phyloP scores from a whole-genome alignment of 345 rosid genomes.

The Capsella bursapastoris region DNA sequence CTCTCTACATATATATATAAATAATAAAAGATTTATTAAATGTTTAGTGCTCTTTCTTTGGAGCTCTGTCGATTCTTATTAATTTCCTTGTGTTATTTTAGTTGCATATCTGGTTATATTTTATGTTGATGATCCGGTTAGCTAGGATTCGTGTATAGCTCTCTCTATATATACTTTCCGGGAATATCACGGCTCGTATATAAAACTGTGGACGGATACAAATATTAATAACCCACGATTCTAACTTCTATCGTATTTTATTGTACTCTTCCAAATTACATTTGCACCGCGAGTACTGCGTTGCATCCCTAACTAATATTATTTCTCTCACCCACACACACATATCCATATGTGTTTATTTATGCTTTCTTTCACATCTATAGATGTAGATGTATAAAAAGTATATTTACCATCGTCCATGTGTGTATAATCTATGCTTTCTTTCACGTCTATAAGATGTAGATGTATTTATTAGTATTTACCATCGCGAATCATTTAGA shows the following conservation, averaged over 20 bases:
- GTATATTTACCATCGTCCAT: no score
- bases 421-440: not conserved
- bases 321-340: not conserved
- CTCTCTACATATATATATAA: no score
- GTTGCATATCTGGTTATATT: constrained; percentile 39
- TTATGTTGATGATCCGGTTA: constrained; percentile 42
- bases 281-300: constrained; percentile 4
- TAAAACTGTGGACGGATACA: constrained; percentile 22
- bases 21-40: not conserved
- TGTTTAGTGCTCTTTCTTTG: constrained; percentile 46
- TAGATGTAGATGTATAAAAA: no score
- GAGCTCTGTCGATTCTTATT: constrained; percentile 41
- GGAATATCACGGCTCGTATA: constrained; percentile 39
- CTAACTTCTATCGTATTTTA: constrained; percentile 35
- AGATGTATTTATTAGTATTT: no score
- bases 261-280: constrained; percentile 10
- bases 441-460: not conserved
- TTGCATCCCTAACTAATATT: constrained; percentile 2
- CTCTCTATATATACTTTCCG: constrained; percentile 6
- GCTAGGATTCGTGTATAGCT: constrained; percentile 43
- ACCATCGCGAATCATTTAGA: not conserved
- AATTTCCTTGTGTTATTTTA: constrained; percentile 19
- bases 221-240: constrained; percentile 28
- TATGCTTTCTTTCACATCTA: not conserved
- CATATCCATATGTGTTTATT: not conserved